A percentile compares a stretch with the other conserved stretches of the same genome.
These are phyloP conservation scores for Amylostereum areolatum DNA, from an alignment of 1,284 basidiomycete genomes.

Conservation along the genomic window DNA sequence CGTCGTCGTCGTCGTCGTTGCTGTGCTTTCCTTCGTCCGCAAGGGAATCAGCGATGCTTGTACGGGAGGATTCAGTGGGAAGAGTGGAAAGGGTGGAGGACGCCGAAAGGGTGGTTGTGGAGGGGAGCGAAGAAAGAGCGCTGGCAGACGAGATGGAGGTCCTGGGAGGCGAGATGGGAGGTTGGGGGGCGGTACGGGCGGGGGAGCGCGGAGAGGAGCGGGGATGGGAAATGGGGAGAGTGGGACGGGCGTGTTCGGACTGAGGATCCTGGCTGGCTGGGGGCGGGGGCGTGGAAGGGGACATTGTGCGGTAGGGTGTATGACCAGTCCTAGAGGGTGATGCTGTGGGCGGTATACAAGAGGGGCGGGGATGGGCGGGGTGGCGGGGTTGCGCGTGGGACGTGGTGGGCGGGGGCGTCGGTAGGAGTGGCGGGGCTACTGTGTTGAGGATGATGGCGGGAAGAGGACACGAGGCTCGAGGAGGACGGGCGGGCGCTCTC, in stretches of 20 bases:
- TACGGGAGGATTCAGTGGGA: neutral
- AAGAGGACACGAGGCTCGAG: too few species aligned
- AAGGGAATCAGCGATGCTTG: neutral
- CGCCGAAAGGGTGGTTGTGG: neutral
- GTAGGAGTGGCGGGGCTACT: too few species aligned
- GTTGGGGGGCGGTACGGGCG: neutral
- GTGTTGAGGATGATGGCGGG: too few species aligned
- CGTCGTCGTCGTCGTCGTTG: neutral
- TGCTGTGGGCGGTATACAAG: too few species aligned
- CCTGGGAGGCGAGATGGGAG: conserved; percentile 1
- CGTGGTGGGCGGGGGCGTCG: too few species aligned
- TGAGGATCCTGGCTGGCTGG: neutral
- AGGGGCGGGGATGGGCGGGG: too few species aligned
- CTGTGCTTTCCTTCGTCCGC: neutral
- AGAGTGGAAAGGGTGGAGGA: neutral
- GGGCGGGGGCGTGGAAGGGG: neutral
- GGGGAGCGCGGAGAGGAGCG: conserved; percentile 1
- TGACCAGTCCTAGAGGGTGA: too few species aligned
- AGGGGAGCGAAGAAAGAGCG: neutral
- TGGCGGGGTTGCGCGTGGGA: too few species aligned
- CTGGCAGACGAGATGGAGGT: too few species aligned
- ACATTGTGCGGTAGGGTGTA: too few species aligned
- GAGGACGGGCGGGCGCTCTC: too few species aligned
- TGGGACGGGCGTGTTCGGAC: neutral
- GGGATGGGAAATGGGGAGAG: neutral